These are phyloP conservation scores for Porcisia deanei DNA, from an alignment of 208 protist species.

Conservation along the genomic window DNA sequence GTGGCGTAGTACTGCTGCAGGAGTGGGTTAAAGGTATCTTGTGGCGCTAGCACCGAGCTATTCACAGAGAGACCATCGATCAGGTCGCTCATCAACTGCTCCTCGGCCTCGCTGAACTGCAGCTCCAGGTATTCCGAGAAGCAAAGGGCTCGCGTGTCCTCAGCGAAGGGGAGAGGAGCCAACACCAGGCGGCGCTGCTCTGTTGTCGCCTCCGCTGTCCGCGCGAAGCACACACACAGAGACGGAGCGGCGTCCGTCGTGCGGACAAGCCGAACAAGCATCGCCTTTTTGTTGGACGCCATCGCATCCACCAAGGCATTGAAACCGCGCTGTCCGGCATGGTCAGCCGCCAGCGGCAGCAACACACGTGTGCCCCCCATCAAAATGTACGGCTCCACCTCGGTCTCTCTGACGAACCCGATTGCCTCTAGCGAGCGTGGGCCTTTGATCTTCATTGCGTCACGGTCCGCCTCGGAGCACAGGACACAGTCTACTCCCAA, in stretches of 20 bases:
- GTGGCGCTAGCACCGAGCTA: constrained; percentile 56
- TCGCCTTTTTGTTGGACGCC: constrained; percentile 34
- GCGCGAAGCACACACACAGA: constrained; percentile 66
- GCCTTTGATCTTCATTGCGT: constrained; percentile 56
- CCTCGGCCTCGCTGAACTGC: constrained; percentile 38
- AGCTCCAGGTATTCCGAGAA: constrained; percentile 66
- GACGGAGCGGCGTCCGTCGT: constrained; percentile 41
- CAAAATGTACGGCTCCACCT: constrained; percentile 70
- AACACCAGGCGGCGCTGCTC: constrained; percentile 50
- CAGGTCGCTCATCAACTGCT: constrained; percentile 61
- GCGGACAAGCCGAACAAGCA: constrained; percentile 87
- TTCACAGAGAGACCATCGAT: constrained; percentile 76
- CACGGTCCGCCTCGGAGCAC: constrained; percentile 72
- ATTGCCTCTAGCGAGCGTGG: constrained; percentile 66
- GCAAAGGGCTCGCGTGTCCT: constrained; percentile 77
- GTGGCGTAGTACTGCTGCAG: constrained; percentile 87
- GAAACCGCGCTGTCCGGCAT: constrained; percentile 57
- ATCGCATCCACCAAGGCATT: constrained; percentile 78
- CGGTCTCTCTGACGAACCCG: constrained; percentile 63
- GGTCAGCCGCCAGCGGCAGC: constrained; percentile 66
- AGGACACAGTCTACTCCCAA: constrained; percentile 86
- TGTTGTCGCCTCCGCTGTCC: constrained; percentile 8
- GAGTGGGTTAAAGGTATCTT: constrained; percentile 85
- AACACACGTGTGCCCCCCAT: constrained; percentile 73
- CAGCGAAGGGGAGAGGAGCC: constrained; percentile 78